Evolutionary conservation across 139 green algal species (phyloP).

Genomic region (Auxenochlorella pyrenoidosa): DNA sequence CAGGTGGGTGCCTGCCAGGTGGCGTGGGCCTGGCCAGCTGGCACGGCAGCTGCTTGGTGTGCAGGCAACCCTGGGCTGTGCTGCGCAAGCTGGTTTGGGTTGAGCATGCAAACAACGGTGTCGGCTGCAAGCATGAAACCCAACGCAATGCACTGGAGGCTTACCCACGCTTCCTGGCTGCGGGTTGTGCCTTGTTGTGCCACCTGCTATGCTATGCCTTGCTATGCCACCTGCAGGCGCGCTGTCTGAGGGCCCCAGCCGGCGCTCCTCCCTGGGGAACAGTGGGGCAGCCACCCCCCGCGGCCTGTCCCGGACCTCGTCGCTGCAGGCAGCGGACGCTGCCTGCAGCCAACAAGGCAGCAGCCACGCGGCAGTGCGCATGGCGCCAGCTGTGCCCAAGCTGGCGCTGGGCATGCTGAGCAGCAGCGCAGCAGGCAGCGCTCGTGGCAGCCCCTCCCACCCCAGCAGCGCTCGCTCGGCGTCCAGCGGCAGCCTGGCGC

Average conservation of each 20-base stretch:
- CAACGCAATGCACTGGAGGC: no score
- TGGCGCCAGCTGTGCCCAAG: conserved; percentile 9
- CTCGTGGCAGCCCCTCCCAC: conserved; percentile 1
- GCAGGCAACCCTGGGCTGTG: background rate
- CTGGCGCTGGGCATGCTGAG: background rate
- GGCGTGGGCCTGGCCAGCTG: background rate
- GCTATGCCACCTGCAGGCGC: conserved; percentile 3
- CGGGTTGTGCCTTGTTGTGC: no score
- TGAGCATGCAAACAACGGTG: no score
- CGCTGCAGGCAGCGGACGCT: background rate
- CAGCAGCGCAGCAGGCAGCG: background rate
- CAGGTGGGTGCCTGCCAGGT: conserved; percentile 17
- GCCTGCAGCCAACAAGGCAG: background rate
- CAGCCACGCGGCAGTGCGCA: background rate
- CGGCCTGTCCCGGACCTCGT: conserved; percentile 14
- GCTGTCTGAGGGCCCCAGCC: conserved; percentile 7
- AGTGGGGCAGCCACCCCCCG: conserved; percentile 3
- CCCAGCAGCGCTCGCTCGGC: conserved; percentile 8
- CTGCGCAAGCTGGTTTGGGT: background rate
- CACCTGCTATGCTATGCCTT: no score
- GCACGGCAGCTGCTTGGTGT: background rate
- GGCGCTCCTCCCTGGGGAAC: conserved; percentile 11
- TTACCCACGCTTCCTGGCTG: no score
- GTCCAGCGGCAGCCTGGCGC: background rate
- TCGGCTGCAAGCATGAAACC: no score